Conservation (phyloP, 2,329 filamentous ascomycete species). For the Graphium sp. region DNA sequence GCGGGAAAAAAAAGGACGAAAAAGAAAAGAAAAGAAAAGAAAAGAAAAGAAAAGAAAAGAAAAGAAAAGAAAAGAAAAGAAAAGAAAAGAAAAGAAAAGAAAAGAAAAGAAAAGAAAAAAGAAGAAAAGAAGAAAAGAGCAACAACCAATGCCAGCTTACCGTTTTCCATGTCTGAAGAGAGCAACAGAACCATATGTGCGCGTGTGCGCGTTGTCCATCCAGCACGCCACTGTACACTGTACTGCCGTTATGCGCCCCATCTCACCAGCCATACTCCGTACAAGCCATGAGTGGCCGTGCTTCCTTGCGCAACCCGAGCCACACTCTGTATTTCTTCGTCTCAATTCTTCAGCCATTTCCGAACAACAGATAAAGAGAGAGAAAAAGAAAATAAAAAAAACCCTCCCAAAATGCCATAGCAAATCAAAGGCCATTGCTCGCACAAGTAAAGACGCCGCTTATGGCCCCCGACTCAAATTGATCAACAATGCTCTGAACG, state of each 20-base stretch:
- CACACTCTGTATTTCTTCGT: no score
- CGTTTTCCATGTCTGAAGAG: no score
- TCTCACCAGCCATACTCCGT: no score
- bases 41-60: constrained; percentile 4
- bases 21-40: constrained; percentile 1
- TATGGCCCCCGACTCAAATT: constrained; percentile 48
- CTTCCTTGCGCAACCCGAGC: no score
- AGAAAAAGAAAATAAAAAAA: constrained; percentile 4
- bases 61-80: constrained; percentile 2
- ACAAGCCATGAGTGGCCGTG: no score
- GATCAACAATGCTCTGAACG: constrained; percentile 58
- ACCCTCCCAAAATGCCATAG: constrained; percentile 2
- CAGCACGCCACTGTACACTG: no score
- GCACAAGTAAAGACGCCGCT: constrained; percentile 60
- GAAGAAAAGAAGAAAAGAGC: constrained; percentile 3
- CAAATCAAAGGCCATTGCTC: constrained; percentile 41
- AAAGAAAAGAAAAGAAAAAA: background rate
- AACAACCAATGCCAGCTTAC: no score
- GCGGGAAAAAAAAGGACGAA: background rate
- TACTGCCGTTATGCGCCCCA: no score
- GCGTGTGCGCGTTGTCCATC: no score
- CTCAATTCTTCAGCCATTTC: no score
- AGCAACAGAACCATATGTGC: no score
- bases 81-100: constrained; percentile 6
- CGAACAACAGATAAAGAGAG: constrained; percentile 5